A percentile compares a stretch with the other conserved stretches of the same genome.
Conservation (phyloP, 495 filamentous ascomycete species). For the Aspergillus carlsbadensis region DNA sequence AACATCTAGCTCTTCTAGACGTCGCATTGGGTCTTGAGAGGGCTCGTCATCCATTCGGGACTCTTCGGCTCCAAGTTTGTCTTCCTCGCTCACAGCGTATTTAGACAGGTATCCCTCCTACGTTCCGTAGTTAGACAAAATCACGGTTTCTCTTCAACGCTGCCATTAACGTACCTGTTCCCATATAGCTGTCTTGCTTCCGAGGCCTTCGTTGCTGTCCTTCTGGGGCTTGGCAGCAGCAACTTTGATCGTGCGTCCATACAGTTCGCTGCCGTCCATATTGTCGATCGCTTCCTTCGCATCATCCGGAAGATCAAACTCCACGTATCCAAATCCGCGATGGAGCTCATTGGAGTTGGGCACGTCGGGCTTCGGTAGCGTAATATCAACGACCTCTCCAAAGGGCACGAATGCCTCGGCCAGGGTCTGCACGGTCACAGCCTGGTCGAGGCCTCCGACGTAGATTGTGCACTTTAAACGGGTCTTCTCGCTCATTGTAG, state of each 20-base stretch:
- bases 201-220: slow-evolving; percentile 79
- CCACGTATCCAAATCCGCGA: slow-evolving; percentile 93
- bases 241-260: slow-evolving; percentile 87
- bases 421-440: slow-evolving; percentile 69
- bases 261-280: slow-evolving; percentile 97
- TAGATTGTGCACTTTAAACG: slow-evolving; percentile 87
- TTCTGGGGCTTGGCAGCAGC: slow-evolving; percentile 90
- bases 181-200: slow-evolving; percentile 96
- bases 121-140: slow-evolving; percentile 24
- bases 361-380: slow-evolving; percentile 80
- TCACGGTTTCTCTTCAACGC: background rate
- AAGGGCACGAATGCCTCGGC: slow-evolving; percentile 95
- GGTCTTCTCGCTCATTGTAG: slow-evolving; percentile 72
- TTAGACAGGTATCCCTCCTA: slow-evolving; percentile 93
- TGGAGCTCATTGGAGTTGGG: slow-evolving; percentile 71
- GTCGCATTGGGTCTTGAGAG: slow-evolving; percentile 89
- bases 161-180: slow-evolving; percentile 70
- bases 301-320: slow-evolving; percentile 84
- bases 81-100: slow-evolving; percentile 86
- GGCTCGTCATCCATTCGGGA: slow-evolving; percentile 49
- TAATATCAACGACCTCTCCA: slow-evolving; percentile 87
- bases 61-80: slow-evolving; percentile 63
- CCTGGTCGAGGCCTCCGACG: slow-evolving; percentile 81
- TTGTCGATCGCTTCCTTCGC: slow-evolving; percentile 97
- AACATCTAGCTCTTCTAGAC: slow-evolving; percentile 87